These are phyloP conservation scores for Podaxis mareebaensis DNA, from an alignment of 768 basidiomycete genomes.

Conservation along the genomic window DNA sequence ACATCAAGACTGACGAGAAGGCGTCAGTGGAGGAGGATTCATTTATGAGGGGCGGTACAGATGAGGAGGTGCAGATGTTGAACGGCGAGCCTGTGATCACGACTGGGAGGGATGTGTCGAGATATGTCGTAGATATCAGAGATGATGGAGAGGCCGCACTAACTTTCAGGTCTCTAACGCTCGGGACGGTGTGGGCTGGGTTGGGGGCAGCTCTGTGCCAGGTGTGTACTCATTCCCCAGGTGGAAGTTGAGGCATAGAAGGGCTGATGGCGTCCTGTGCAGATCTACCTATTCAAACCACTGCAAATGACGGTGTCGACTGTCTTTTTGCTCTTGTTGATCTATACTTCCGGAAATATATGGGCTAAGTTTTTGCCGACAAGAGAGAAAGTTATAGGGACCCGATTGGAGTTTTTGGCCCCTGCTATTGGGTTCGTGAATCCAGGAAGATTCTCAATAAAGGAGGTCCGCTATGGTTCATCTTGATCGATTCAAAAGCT, in stretches of 20 bases:
- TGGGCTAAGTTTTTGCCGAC: conserved; percentile 52
- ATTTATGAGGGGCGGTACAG: conserved; percentile 16
- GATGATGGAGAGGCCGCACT: conserved; percentile 59
- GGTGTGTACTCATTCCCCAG: conserved; percentile 31
- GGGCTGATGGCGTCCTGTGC: not conserved
- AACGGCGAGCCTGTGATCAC: conserved; percentile 45
- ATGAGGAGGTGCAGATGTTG: conserved; percentile 31
- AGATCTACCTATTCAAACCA: conserved; percentile 40
- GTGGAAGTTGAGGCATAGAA: not conserved
- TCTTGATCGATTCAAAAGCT: not conserved
- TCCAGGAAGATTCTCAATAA: conserved; percentile 56
- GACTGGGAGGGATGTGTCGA: conserved; percentile 51
- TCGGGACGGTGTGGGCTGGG: conserved; percentile 59
- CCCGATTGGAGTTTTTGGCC: conserved; percentile 40
- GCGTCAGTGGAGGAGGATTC: conserved; percentile 7
- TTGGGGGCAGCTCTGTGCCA: conserved; percentile 59
- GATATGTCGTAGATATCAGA: conserved; percentile 53
- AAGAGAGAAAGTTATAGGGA: conserved; percentile 42
- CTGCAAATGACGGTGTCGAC: conserved; percentile 50
- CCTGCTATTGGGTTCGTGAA: conserved; percentile 50
- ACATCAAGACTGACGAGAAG: conserved; percentile 16
- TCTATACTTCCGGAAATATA: conserved; percentile 48
- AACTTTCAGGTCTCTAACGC: conserved; percentile 53
- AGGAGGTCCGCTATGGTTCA: conserved; percentile 44
- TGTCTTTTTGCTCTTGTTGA: conserved; percentile 57